A percentile compares a stretch with the other conserved stretches of the same genome.
Evolutionary conservation across 164 flowering plant species (phyloP).

Genomic region (Pachysandra terminalis): DNA sequence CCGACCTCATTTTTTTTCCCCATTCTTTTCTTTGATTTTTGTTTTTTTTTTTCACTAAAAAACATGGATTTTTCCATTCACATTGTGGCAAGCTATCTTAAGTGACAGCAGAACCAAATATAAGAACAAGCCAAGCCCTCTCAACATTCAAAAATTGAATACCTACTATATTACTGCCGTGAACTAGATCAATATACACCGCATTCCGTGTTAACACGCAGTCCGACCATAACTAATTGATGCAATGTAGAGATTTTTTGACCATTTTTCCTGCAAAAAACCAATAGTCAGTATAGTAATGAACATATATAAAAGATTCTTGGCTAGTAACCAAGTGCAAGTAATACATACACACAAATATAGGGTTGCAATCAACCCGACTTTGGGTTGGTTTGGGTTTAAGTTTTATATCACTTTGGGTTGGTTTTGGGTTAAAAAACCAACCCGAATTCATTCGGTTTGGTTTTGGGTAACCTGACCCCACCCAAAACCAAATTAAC

Average conservation of each 20-base stretch:
- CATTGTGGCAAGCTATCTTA: constrained; percentile 7
- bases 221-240: constrained; percentile 77
- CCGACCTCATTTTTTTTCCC: too few species aligned
- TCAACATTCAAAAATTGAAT: constrained; percentile 15
- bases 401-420: too few species aligned
- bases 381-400: too few species aligned
- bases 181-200: constrained; percentile 10
- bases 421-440: too few species aligned
- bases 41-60: constrained; percentile 7
- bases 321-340: not conserved
- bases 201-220: constrained; percentile 35
- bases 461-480: too few species aligned
- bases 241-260: constrained; percentile 75
- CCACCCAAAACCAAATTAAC: too few species aligned
- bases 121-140: constrained; percentile 5
- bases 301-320: not conserved
- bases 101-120: not conserved
- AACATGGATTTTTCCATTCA: constrained; percentile 7
- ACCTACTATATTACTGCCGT: constrained; percentile 9
- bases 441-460: too few species aligned
- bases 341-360: too few species aligned
- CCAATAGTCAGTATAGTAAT: too few species aligned
- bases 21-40: not conserved
- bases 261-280: constrained; percentile 80
- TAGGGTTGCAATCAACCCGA: too few species aligned